Conservation (phyloP, 2,329 filamentous ascomycete species). For the Fusarium begoniae region DNA sequence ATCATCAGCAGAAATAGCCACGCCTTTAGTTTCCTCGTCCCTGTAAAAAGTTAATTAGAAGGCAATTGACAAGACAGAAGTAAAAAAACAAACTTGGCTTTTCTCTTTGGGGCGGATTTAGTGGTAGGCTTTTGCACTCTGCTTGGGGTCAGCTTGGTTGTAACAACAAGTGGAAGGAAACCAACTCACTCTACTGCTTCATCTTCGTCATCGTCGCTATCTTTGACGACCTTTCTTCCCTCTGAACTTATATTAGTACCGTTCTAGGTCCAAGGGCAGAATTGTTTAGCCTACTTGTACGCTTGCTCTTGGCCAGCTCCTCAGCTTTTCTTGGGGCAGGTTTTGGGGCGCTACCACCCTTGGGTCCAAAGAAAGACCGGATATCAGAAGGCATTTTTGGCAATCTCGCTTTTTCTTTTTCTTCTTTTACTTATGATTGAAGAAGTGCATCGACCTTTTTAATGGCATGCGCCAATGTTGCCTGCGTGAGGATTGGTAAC, state of each 20-base stretch:
- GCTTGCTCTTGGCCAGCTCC: slow-evolving; percentile 55
- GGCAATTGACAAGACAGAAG: not conserved
- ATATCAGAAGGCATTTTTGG: slow-evolving; percentile 81
- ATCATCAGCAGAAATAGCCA: slow-evolving; percentile 64
- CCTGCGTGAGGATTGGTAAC: slow-evolving; percentile 28
- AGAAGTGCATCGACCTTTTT: slow-evolving; percentile 23
- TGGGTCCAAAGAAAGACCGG: slow-evolving; percentile 87
- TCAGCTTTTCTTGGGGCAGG: slow-evolving; percentile 57
- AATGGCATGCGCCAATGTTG: slow-evolving; percentile 38
- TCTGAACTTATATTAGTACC: slow-evolving; percentile 47
- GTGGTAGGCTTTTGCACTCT: slow-evolving; percentile 61
- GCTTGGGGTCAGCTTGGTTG: slow-evolving; percentile 21
- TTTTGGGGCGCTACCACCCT: slow-evolving; percentile 67
- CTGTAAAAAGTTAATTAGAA: slow-evolving; percentile 39
- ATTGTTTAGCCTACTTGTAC: slow-evolving; percentile 53
- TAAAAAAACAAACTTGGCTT: slow-evolving; percentile 56
- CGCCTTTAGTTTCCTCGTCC: slow-evolving; percentile 56
- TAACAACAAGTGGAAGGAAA: not conserved
- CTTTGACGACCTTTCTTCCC: slow-evolving; percentile 77
- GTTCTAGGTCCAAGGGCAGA: not conserved
- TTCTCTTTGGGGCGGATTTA: slow-evolving; percentile 63
- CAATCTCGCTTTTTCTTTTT: not conserved
- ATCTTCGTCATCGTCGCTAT: slow-evolving; percentile 83
- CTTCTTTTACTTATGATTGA: slow-evolving; percentile 1
- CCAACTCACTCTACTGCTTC: slow-evolving; percentile 58